Conservation (phyloP, 2,329 filamentous ascomycete genomes). For the Zalaria sp. region DNA sequence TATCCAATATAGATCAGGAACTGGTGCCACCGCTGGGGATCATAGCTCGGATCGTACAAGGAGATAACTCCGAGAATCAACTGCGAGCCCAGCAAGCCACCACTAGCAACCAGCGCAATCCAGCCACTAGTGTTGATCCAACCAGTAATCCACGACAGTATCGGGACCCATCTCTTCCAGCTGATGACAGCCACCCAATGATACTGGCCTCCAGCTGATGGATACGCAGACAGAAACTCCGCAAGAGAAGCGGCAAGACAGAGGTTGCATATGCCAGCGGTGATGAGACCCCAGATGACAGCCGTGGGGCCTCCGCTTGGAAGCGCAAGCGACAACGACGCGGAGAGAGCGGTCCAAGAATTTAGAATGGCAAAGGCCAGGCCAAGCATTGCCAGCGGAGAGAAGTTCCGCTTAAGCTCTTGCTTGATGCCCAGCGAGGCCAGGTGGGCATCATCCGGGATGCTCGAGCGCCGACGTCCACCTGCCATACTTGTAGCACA, state of each 20-base stretch:
- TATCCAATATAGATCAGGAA: constrained; percentile 59
- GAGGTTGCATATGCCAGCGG: constrained; percentile 50
- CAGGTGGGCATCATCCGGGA: constrained; percentile 34
- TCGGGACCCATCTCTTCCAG: constrained; percentile 44
- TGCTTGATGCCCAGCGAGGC: constrained; percentile 44
- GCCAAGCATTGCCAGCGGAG: constrained; percentile 44
- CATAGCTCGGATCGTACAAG: constrained; percentile 45
- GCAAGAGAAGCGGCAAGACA: constrained; percentile 55
- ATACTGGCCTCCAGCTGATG: constrained; percentile 37
- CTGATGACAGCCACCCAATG: constrained; percentile 57
- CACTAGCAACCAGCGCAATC: constrained; percentile 55
- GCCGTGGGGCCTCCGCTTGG: constrained; percentile 57
- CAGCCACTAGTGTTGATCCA: constrained; percentile 64
- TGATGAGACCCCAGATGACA: constrained; percentile 56
- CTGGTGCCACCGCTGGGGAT: constrained; percentile 51
- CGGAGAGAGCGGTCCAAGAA: constrained; percentile 47
- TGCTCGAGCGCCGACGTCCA: background rate
- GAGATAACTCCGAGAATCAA: constrained; percentile 52
- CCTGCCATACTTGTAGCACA: no score
- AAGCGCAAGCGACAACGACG: constrained; percentile 45
- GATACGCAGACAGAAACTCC: constrained; percentile 46
- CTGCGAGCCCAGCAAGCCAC: constrained; percentile 51
- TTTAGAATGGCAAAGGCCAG: constrained; percentile 50
- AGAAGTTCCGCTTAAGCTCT: constrained; percentile 45
- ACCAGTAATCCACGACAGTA: constrained; percentile 55